phyloP scores from a whole-genome alignment of 2,329 filamentous ascomycete genomes.

The Berkeleyomyces rouxiae region DNA sequence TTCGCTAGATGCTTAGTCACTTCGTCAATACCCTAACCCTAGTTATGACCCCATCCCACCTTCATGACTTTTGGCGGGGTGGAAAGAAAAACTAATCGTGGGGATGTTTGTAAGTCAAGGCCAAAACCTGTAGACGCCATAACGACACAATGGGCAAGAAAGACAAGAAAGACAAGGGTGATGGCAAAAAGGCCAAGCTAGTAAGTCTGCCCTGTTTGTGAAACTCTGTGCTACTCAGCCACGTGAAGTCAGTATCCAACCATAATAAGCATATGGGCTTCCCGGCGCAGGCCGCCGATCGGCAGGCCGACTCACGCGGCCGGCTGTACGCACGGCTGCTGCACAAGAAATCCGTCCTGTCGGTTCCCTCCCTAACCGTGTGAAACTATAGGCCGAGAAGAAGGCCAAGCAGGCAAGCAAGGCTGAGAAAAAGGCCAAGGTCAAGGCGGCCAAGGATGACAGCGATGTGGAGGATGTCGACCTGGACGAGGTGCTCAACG shows the following conservation, averaged over 20 bases:
- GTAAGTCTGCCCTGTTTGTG: constrained; percentile 17
- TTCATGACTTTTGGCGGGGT: background rate
- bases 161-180: constrained; percentile 27
- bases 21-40: background rate
- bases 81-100: background rate
- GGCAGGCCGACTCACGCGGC: background rate
- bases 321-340: background rate
- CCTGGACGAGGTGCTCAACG: constrained; percentile 79
- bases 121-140: background rate
- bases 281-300: background rate
- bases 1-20: background rate
- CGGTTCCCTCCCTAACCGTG: background rate
- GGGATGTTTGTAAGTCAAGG: background rate
- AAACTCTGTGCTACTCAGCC: background rate
- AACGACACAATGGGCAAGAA: constrained; percentile 30
- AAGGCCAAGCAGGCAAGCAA: constrained; percentile 75
- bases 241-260: background rate
- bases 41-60: background rate
- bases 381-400: constrained; percentile 35
- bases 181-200: constrained; percentile 35
- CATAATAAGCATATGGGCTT: background rate
- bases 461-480: constrained; percentile 87
- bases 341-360: background rate
- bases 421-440: constrained; percentile 68
- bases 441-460: constrained; percentile 56